Evolutionary conservation across 176 grass and related monocot genomes (phyloP), one percentile per base, ranked within the genome.

Genomic region (Puya raimondii): DNA sequence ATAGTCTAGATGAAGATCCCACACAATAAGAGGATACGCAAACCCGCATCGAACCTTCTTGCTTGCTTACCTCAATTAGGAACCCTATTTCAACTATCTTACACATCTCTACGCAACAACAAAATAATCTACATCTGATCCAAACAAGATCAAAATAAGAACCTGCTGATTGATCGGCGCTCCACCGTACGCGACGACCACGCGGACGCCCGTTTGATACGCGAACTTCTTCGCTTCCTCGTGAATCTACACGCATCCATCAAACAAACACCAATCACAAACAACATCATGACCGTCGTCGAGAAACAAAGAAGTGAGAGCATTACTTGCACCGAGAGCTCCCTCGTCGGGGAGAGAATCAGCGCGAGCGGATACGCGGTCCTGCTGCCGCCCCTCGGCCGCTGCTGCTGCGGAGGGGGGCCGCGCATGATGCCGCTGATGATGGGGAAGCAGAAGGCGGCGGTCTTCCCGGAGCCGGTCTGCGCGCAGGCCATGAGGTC

Each of bases 401-500:
- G 33, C 5, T 42, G 33, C 4, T 33, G 29, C 48, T 68, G 80
- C 10, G 75, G 81, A 27, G 85, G 85, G 51, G 56, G 61, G 63
- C 68, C 78, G 9, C 78, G 88, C 73, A 96, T 68, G 72, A 91
- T 91, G 25, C 88, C 92, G 72, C 88, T 82, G 47, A 96, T 96
- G 64, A 96, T 91, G 0, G 92, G 88, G 49, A 96, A 96, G 80
- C 92, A 91, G 49, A 96, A 96, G 23, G 92, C 88, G 13, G 88
- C 88, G 0, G 92, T 88, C 76, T 96, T 96, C 47, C 88, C 92
- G 29, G 92, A 91, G 7, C 92, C 92, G 11, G 92, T 96, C 80
- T 91, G 92, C 65, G 92, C 92, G 49, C 92, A 96, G 11, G 88
- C 92, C 92, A 96, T 96, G 69, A 96, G 85, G 72, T 91, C 92